Percentiles rank a stretch among this genome's conserved stretches.
These are phyloP conservation scores for Cercospora sojina DNA, from an alignment of 2,329 filamentous ascomycete genomes.

Conservation along the genomic window DNA sequence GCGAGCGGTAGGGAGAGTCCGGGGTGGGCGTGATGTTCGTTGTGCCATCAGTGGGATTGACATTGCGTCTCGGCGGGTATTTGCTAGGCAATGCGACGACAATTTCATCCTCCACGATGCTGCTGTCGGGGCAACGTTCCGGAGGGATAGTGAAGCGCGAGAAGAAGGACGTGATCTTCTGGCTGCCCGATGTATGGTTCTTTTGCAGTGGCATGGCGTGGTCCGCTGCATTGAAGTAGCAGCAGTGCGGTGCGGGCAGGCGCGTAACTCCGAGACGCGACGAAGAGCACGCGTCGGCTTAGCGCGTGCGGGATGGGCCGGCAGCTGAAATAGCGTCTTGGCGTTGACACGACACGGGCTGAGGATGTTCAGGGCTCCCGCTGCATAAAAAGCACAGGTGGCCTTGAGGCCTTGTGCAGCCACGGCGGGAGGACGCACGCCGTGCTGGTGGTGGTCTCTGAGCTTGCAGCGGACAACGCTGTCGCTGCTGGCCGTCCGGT, in stretches of 20 bases:
- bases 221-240: not conserved
- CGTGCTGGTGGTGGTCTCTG: not conserved
- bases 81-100: constrained; percentile 26
- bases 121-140: constrained; percentile 26
- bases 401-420: not conserved
- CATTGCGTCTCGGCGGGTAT: constrained; percentile 13
- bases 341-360: not conserved
- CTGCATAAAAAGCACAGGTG: not conserved
- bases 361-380: not conserved
- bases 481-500: not conserved
- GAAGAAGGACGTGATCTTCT: constrained; percentile 49
- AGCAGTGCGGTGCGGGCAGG: not conserved
- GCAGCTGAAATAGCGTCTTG: not conserved
- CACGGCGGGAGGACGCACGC: not conserved
- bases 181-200: constrained; percentile 5
- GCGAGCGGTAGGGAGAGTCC: constrained; percentile 20
- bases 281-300: not conserved
- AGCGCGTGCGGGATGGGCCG: not conserved
- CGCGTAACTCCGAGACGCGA: not conserved
- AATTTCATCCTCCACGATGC: constrained; percentile 31
- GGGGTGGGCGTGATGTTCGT: constrained; percentile 18
- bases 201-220: constrained; percentile 15
- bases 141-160: constrained; percentile 39
- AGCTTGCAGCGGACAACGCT: not conserved
- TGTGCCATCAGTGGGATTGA: constrained; percentile 17